These are phyloP conservation scores for Paecilomyces sp. DNA, from an alignment of 2,329 filamentous ascomycete genomes.

Conservation along the genomic window DNA sequence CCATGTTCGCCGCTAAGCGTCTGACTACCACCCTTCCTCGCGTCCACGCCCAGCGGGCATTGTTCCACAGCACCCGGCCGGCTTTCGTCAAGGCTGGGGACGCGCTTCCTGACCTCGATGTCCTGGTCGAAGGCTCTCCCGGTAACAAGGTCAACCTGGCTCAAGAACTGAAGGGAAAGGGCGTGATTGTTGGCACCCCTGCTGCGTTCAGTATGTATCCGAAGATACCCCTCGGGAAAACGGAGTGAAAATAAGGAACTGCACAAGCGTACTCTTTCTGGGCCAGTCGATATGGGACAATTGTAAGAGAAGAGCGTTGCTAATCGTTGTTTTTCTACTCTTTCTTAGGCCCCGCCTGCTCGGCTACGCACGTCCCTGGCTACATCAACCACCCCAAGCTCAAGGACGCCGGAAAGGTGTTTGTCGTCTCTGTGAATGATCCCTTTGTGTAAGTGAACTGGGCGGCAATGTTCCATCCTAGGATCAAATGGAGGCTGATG, in stretches of 20 bases:
- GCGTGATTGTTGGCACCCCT: conserved; percentile 78
- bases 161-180: conserved; percentile 68
- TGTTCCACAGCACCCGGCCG: conserved; percentile 33
- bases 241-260: background rate
- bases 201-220: conserved; percentile 60
- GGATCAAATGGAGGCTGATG: background rate
- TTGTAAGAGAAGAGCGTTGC: conserved; percentile 24
- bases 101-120: conserved; percentile 66
- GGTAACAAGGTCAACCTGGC: conserved; percentile 86
- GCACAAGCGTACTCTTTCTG: conserved; percentile 21
- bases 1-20: conserved; percentile 33
- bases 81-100: conserved; percentile 68
- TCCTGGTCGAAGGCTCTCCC: conserved; percentile 76
- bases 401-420: conserved; percentile 73
- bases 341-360: conserved; percentile 51
- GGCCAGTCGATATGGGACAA: conserved; percentile 23
- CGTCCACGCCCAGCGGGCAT: conserved; percentile 21
- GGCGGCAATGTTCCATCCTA: too few species aligned
- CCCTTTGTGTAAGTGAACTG: conserved; percentile 71
- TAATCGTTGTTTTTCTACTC: background rate
- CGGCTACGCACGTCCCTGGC: conserved; percentile 69
- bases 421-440: conserved; percentile 90
- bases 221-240: background rate
- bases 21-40: conserved; percentile 24
- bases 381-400: conserved; percentile 76